Conservation (phyloP, 495 filamentous ascomycete genomes). For the Friedmanniomyces endolithicus region DNA sequence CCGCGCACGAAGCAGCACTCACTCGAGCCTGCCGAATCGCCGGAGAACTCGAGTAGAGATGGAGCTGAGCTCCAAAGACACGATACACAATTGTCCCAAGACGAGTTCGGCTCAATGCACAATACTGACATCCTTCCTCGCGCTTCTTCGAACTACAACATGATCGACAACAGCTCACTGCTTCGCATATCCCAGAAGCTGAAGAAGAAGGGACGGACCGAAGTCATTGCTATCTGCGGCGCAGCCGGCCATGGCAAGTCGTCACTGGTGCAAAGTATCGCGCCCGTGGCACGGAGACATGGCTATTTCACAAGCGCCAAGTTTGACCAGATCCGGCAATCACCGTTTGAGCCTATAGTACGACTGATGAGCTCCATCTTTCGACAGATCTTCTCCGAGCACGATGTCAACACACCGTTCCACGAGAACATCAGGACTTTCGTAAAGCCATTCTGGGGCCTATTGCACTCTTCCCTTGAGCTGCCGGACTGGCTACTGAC, state of each 20-base stretch:
- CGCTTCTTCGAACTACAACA: slow-evolving; percentile 1
- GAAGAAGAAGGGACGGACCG: slow-evolving; percentile 55
- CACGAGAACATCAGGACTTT: slow-evolving; percentile 62
- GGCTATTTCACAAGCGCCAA: slow-evolving; percentile 78
- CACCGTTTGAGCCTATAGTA: slow-evolving; percentile 73
- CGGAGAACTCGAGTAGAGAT: slow-evolving; percentile 1
- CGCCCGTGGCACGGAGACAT: slow-evolving; percentile 55
- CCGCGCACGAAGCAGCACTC: not conserved
- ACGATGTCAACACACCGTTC: slow-evolving; percentile 70
- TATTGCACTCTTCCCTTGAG: slow-evolving; percentile 62
- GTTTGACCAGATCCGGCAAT: slow-evolving; percentile 67
- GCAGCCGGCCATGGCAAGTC: slow-evolving; percentile 73
- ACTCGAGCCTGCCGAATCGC: not conserved
- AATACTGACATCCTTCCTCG: slow-evolving; percentile 4
- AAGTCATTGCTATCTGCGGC: slow-evolving; percentile 67
- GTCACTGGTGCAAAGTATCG: slow-evolving; percentile 63
- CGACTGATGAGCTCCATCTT: slow-evolving; percentile 70
- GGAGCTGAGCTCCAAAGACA: slow-evolving; percentile 14
- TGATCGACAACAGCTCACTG: slow-evolving; percentile 18
- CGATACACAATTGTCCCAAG: slow-evolving; percentile 25
- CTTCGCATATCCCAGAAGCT: slow-evolving; percentile 42
- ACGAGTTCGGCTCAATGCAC: slow-evolving; percentile 1
- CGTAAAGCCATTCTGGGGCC: slow-evolving; percentile 64
- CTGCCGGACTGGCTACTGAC: slow-evolving; percentile 59
- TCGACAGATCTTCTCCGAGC: slow-evolving; percentile 83